Evolutionary conservation across 139 green algal genomes (phyloP).

Genomic region (Chlamydomonas eustigma): DNA sequence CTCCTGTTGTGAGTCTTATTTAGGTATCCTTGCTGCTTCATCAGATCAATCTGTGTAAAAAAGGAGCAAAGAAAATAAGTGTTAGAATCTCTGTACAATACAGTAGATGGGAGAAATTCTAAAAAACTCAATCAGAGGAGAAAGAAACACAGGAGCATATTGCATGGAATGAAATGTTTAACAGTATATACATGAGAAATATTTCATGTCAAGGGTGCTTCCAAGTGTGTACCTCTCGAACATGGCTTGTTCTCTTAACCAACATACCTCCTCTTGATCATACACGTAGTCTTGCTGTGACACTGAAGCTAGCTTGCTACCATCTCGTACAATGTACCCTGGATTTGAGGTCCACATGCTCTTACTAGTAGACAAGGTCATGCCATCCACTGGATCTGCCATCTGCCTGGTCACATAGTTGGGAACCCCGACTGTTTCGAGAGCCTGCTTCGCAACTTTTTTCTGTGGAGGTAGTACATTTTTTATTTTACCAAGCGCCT

Average conservation of each 20-base stretch:
- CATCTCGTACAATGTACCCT: constrained; percentile 46
- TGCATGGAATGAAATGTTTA: too few relatives aligned
- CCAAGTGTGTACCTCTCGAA: not conserved
- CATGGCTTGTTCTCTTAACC: not conserved
- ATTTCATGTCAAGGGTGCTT: too few relatives aligned
- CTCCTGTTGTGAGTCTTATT: constrained; percentile 51
- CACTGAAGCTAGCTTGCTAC: constrained; percentile 25
- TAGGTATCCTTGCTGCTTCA: constrained; percentile 52
- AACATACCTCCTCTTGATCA: constrained; percentile 46
- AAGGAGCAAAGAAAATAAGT: not conserved
- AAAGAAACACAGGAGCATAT: too few relatives aligned
- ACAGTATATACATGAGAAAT: too few relatives aligned
- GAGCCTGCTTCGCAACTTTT: constrained; percentile 9
- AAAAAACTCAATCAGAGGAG: too few relatives aligned
- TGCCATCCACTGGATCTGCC: not conserved
- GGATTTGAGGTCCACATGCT: constrained; percentile 43
- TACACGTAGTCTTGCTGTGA: constrained; percentile 50
- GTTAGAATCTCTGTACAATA: too few relatives aligned
- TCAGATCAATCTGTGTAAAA: constrained; percentile 49
- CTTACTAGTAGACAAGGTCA: constrained; percentile 31
- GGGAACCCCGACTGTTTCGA: constrained; percentile 39
- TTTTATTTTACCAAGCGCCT: constrained; percentile 26
- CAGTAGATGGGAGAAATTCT: too few relatives aligned
- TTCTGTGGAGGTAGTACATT: not conserved
- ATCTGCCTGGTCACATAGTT: constrained; percentile 10